Evolutionary conservation across 169 alveolate species (phyloP).

Genomic region (Babesia microti): DNA sequence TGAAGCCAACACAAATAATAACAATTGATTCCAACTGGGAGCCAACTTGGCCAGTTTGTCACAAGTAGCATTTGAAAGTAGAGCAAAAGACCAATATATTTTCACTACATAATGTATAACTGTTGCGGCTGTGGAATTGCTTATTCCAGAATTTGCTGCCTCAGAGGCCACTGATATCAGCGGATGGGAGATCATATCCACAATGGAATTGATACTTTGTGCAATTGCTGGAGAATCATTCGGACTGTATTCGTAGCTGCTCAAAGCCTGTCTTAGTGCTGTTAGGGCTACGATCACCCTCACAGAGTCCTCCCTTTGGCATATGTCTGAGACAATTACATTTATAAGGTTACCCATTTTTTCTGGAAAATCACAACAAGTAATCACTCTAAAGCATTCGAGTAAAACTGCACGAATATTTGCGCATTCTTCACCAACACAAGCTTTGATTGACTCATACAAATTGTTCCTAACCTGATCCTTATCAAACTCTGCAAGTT

Average conservation of each 20-base stretch:
- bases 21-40: conserved; percentile 34
- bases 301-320: conserved; percentile 37
- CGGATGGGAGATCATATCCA: conserved; percentile 17
- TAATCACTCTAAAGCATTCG: conserved; percentile 23
- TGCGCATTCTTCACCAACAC: conserved; percentile 16
- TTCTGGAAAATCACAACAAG: conserved; percentile 2
- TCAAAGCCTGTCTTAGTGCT: conserved; percentile 21
- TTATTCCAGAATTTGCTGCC: conserved; percentile 38
- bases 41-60: conserved; percentile 11
- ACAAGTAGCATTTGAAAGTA: conserved; percentile 35
- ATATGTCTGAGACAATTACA: too few relatives aligned
- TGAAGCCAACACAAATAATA: too few relatives aligned
- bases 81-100: conserved; percentile 27
- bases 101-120: conserved; percentile 34
- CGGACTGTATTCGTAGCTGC: conserved; percentile 42
- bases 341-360: too few relatives aligned
- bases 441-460: conserved; percentile 15
- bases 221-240: conserved; percentile 13
- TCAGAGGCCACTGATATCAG: conserved; percentile 35
- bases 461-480: conserved; percentile 20
- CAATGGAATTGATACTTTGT: conserved; percentile 13
- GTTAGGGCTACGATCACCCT: conserved; percentile 26
- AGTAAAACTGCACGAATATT: conserved; percentile 27
- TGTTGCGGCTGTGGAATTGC: conserved; percentile 35
- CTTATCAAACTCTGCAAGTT: conserved; percentile 9